phyloP scores from a whole-genome alignment of 495 filamentous ascomycete genomes.

The Penicillium cosmopolitanum region DNA sequence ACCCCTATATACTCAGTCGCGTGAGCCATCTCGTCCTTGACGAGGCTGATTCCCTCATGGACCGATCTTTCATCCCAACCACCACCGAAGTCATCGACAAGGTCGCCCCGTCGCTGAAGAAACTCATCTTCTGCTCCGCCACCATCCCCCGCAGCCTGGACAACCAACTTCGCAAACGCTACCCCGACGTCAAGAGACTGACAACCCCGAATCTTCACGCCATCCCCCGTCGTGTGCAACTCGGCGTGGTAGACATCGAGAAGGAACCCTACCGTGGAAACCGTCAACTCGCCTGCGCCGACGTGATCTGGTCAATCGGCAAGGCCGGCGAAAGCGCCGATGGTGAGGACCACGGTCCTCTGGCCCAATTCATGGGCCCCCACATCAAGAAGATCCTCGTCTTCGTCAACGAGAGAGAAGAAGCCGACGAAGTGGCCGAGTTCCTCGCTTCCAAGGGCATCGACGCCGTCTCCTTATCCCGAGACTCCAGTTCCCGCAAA shows the following conservation, averaged over 20 bases:
- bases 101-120: slow-evolving; percentile 72
- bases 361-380: slow-evolving; percentile 38
- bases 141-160: slow-evolving; percentile 92
- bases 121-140: slow-evolving; percentile 94
- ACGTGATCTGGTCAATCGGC: slow-evolving; percentile 91
- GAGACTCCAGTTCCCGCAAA: slow-evolving; percentile 75
- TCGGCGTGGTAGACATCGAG: slow-evolving; percentile 89
- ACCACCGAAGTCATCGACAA: slow-evolving; percentile 82
- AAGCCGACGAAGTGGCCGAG: slow-evolving; percentile 74
- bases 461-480: slow-evolving; percentile 77
- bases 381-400: slow-evolving; percentile 87
- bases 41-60: slow-evolving; percentile 93
- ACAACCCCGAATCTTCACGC: slow-evolving; percentile 95
- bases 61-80: slow-evolving; percentile 83
- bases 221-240: slow-evolving; percentile 90
- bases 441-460: slow-evolving; percentile 85
- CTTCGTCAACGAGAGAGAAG: slow-evolving; percentile 97
- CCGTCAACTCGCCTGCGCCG: slow-evolving; percentile 87
- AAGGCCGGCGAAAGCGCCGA: slow-evolving; percentile 60
- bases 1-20: slow-evolving; percentile 85
- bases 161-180: slow-evolving; percentile 74
- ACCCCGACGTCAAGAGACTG: slow-evolving; percentile 80
- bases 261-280: slow-evolving; percentile 90
- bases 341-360: slow-evolving; percentile 36
- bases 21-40: slow-evolving; percentile 88